Conservation (phyloP, 495 filamentous ascomycete genomes). For the Neurospora sublineolata region DNA sequence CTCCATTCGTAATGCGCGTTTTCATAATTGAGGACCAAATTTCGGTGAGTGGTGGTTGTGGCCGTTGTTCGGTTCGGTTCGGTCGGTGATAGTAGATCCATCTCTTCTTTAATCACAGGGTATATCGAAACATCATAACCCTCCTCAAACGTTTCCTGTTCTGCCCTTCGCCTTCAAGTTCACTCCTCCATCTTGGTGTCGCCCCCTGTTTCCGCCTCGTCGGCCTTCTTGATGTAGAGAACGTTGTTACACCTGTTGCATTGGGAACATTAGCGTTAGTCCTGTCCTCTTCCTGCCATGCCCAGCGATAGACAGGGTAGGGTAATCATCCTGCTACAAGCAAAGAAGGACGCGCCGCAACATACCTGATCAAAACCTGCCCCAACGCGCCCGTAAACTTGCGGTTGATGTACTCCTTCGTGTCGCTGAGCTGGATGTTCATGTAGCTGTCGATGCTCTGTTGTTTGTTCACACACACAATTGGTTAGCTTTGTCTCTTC, state of each 20-base stretch:
- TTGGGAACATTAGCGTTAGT: too few relatives aligned
- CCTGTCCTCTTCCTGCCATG: too few relatives aligned
- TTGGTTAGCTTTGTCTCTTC: background rate
- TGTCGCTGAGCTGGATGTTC: constrained; percentile 85
- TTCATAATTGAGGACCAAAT: background rate
- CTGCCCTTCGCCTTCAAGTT: background rate
- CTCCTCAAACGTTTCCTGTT: background rate
- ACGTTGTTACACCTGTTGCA: constrained; percentile 62
- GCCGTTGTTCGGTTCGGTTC: background rate
- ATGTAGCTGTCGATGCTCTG: constrained; percentile 84
- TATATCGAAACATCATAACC: background rate
- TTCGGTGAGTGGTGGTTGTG: background rate
- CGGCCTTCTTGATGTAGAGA: constrained; percentile 70
- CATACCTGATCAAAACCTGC: constrained; percentile 86
- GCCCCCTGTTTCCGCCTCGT: constrained; percentile 36
- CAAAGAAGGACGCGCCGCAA: too few relatives aligned
- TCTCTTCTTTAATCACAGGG: background rate
- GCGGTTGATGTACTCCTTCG: constrained; percentile 85
- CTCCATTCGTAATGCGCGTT: background rate
- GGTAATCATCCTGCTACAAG: too few relatives aligned
- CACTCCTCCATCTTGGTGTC: constrained; percentile 53
- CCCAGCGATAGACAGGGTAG: too few relatives aligned
- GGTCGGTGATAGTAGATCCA: background rate
- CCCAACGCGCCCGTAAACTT: constrained; percentile 76
- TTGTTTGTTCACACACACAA: background rate